Evolutionary conservation across 306 rosid genomes (phyloP), one percentile per base, ranked within the genome.

Genomic region (Ormosia semicastrata): DNA sequence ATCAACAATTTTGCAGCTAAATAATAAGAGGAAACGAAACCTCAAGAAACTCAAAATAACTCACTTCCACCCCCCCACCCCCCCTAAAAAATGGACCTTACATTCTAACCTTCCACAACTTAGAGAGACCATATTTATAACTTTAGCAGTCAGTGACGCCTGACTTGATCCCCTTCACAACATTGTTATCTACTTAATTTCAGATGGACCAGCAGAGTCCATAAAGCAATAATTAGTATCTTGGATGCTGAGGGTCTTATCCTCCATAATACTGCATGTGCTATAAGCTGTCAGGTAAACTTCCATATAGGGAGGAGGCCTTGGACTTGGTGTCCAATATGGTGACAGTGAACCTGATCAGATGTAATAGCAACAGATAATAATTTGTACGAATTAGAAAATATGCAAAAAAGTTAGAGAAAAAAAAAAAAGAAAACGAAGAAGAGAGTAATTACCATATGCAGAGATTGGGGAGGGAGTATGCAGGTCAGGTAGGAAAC

Each of bases 301-400:
- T 75, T 82, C 77, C 78, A 41, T 73, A 7, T 36, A 0, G 24
- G 24, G 24, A n/a, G 66, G 79, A 66, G 87, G 85, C 73, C 86
- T 83, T 56, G 72, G 77, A 50, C 32, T 37, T 9, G 43, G 85
- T 57, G 64, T 81, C 7, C 74, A 85, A 73, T 81, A 76, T 1
- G 80, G 84, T 11, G 87, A 39, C 80, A 81, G 87, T 50, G 85
- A 39, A 84, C 84, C 96, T 85, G 89, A 24, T 24, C 24, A 83
- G 62, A 59, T 46, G 41, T 34, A 69, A 80, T 73, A 81, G 66
- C 3, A 70, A 85, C 87, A 81, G n/a, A 70, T 17, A n/a, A 49
- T 41, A 10, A 66, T 8, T 24, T 67, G 52, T 12, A 66, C 32
- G 17, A 13, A 17, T 7, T 32, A 24, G 54, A 63, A 71, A 71